Evolutionary conservation across 352 stramenopile species (phyloP).

Genomic region (Pythium rishiriense): DNA sequence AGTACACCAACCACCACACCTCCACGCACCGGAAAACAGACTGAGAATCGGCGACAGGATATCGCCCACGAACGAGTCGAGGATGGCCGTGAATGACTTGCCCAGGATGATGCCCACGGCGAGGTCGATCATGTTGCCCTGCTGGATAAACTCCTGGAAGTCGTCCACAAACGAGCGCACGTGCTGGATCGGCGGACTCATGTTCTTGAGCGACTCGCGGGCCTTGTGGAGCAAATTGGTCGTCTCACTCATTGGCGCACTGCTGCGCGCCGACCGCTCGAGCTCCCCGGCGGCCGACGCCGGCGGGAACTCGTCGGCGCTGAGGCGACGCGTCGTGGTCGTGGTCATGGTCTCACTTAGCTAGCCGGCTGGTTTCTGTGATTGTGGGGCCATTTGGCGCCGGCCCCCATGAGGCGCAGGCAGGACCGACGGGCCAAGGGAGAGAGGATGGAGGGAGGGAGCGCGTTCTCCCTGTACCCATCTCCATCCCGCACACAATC

Average conservation of each 20-base stretch:
- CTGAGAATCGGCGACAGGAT: constrained; percentile 68
- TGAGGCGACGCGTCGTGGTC: constrained; percentile 5
- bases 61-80: constrained; percentile 71
- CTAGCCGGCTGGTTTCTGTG: neutral
- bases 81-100: constrained; percentile 63
- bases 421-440: neutral
- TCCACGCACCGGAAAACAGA: constrained; percentile 64
- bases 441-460: neutral
- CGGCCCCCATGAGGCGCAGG: too few relatives aligned
- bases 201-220: constrained; percentile 14
- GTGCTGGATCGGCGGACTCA: constrained; percentile 31
- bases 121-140: constrained; percentile 76
- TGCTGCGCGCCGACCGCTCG: neutral
- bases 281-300: neutral
- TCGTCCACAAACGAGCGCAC: constrained; percentile 44
- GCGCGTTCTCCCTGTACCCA: constrained; percentile 8
- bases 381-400: neutral
- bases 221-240: constrained; percentile 24
- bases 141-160: constrained; percentile 76
- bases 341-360: neutral
- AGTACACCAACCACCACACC: too few relatives aligned
- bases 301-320: neutral
- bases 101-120: constrained; percentile 69
- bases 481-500: constrained; percentile 11
- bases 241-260: constrained; percentile 3